These are phyloP conservation scores for Durusdinium trenchii DNA, from an alignment of 73 alveolate genomes.

Conservation along the genomic window DNA sequence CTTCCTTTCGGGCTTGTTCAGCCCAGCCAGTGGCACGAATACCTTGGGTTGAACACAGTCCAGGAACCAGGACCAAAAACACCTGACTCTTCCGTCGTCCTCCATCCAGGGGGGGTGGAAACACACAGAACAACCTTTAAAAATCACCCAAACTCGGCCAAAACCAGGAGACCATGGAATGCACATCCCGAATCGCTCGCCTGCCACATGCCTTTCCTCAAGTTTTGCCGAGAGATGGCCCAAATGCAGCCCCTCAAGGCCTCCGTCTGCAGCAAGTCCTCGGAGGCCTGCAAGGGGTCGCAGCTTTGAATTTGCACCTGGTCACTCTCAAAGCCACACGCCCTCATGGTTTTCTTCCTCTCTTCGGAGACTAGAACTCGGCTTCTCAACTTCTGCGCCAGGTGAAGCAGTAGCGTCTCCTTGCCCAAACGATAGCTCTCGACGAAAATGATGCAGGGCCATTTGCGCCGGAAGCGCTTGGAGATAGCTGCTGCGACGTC, in stretches of 20 bases:
- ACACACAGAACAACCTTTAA: too few species aligned
- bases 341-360: conserved; percentile 3
- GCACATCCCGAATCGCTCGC: conserved; percentile 55
- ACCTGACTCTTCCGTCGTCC: too few species aligned
- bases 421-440: background rate
- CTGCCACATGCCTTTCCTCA: conserved; percentile 53
- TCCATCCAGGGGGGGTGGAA: too few species aligned
- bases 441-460: conserved; percentile 82
- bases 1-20: background rate
- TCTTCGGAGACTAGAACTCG: background rate
- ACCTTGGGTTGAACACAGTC: too few species aligned
- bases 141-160: too few species aligned
- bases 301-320: background rate
- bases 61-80: too few species aligned
- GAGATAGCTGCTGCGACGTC: background rate
- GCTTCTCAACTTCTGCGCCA: background rate
- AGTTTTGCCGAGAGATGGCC: conserved; percentile 21
- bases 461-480: background rate
- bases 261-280: background rate
- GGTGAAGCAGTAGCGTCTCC: background rate
- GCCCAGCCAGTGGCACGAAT: conserved; percentile 56
- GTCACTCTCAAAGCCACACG: background rate
- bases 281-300: background rate
- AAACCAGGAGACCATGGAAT: too few species aligned
- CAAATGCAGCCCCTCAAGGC: conserved; percentile 45